These are phyloP conservation scores for Rhizodiscina lignyota DNA, from an alignment of 495 filamentous ascomycete genomes.

Conservation along the genomic window DNA sequence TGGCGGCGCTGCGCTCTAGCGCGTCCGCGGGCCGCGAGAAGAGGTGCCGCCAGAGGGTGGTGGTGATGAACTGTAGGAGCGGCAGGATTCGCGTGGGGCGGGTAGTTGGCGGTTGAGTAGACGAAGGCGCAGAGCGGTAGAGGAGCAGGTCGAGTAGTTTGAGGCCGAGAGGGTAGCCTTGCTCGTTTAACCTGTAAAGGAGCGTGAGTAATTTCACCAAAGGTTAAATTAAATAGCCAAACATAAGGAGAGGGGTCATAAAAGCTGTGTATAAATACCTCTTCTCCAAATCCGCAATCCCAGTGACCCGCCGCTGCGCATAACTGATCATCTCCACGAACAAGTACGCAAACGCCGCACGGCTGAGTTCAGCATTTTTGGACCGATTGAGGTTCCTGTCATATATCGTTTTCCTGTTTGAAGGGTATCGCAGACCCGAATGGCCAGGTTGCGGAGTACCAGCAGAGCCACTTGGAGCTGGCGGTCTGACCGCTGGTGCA, in stretches of 20 bases:
- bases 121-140: constrained; percentile 47
- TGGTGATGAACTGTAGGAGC: constrained; percentile 87
- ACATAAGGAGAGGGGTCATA: constrained; percentile 2
- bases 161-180: constrained; percentile 89
- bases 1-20: constrained; percentile 70
- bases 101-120: constrained; percentile 39
- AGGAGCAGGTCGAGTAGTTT: constrained; percentile 90
- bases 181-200: constrained; percentile 71
- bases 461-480: too few species aligned
- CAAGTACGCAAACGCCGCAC: constrained; percentile 85
- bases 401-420: constrained; percentile 93
- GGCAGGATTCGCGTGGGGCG: constrained; percentile 79
- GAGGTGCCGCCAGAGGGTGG: constrained; percentile 77
- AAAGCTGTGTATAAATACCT: constrained; percentile 34
- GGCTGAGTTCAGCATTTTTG: constrained; percentile 71
- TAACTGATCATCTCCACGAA: constrained; percentile 97
- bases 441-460: too few species aligned
- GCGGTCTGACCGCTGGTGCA: too few species aligned
- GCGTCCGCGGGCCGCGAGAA: constrained; percentile 81
- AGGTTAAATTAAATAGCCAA: not conserved
- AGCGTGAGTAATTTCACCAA: not conserved
- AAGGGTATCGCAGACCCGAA: constrained; percentile 84
- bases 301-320: constrained; percentile 76
- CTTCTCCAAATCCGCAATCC: constrained; percentile 85
- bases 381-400: constrained; percentile 84